Conservation (phyloP, 495 filamentous ascomycete species). For the Aspergillus carlsbadensis region DNA sequence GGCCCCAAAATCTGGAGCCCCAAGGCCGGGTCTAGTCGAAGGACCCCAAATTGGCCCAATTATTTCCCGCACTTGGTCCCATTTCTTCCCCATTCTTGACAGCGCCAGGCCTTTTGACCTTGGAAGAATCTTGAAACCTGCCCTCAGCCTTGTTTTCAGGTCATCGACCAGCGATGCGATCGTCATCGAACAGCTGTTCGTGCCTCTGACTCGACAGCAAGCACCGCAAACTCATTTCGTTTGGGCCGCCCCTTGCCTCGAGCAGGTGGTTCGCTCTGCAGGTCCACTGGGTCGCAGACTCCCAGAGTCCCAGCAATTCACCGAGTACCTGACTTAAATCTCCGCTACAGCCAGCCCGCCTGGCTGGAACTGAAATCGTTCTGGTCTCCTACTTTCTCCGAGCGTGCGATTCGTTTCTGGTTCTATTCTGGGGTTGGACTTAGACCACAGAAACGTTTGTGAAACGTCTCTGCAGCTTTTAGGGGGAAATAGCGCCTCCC, state of each 20-base stretch:
- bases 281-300: constrained; percentile 6
- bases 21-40: neutral
- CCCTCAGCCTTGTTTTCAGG: constrained; percentile 3
- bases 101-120: neutral
- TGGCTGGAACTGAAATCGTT: constrained; percentile 1
- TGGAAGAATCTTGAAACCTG: neutral
- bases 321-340: constrained; percentile 16
- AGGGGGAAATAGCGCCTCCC: constrained; percentile 14
- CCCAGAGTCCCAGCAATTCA: constrained; percentile 5
- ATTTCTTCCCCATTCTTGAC: neutral
- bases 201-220: neutral
- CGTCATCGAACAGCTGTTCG: neutral
- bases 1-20: neutral
- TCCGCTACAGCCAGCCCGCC: constrained; percentile 4
- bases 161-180: neutral
- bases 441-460: constrained; percentile 15
- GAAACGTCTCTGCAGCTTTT: constrained; percentile 24
- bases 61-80: neutral
- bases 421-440: constrained; percentile 10
- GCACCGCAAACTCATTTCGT: neutral
- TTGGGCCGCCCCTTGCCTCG: constrained; percentile 14
- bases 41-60: constrained; percentile 1
- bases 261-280: constrained; percentile 17
- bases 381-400: neutral
- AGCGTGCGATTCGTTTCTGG: neutral